Evolutionary conservation across 2,329 filamentous ascomycete species (phyloP), one percentile per base, ranked within the genome.

Genomic region (Talaromyces verruculosus): DNA sequence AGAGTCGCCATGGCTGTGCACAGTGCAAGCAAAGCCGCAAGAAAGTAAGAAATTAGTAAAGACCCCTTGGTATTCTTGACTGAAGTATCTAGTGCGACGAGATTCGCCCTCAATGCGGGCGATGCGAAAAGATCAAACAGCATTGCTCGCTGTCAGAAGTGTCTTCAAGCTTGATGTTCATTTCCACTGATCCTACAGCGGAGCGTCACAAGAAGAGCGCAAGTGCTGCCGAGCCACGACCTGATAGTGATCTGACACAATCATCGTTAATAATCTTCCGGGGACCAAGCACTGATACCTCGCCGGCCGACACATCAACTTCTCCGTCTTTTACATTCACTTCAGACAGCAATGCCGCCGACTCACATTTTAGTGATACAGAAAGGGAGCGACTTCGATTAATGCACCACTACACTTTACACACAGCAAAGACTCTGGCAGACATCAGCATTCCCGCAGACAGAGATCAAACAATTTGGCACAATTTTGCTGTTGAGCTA

Each of bases 21-120:
- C 61, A 66, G 28, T 66, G 61, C 55, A 66, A 66, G 53, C 65
- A 66, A n/a, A 63, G 45, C n/a, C 65, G 65, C 39, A 63, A 62
- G 37, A 66, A 66, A n/a, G 61, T 63, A 35, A 39, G 37, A 13
- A 17, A 5, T 53, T 22, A 11, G 43, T 2, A 17, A 28, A 17
- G 11, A 5, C 3, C 11, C 22, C 43, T 47, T 51, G 47, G 5
- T 28, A 3, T 28, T 17, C 13, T 28, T 59, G 6, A 43, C 33
- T 55, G 10, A 43, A 13, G 33, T 15, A 37, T 37, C 5, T 5
- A 62, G 51, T 62, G 61, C 10, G 65, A 66, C 28, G 37, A 63
- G 7, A 63, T 17, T 35, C 53, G 53, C 6, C 60, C 53, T 39
- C 30, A 30, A 60, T 66, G 65, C n/a, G 53, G 65, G 5, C 53